Percentiles rank a stretch among this genome's conserved stretches.
phyloP scores from a whole-genome alignment of 306 rosid genomes.

The Albizia julibrissin region DNA sequence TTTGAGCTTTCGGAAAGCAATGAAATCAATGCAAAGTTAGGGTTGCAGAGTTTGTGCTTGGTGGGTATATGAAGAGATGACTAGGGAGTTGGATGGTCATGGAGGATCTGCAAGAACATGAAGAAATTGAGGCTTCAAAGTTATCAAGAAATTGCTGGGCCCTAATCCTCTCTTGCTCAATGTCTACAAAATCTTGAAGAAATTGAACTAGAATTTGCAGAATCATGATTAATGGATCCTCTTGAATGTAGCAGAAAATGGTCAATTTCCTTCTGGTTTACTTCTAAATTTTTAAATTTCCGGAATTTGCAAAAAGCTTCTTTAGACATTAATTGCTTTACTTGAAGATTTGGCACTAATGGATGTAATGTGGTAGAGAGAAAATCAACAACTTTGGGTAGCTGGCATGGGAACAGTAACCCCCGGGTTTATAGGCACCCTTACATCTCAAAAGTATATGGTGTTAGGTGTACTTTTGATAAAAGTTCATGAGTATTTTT shows the following conservation, averaged over 20 bases:
- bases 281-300: background rate
- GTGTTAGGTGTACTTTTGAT: no score
- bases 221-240: constrained; percentile 65
- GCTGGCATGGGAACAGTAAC: no score
- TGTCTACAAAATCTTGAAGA: constrained; percentile 57
- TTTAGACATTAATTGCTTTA: constrained; percentile 43
- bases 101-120: constrained; percentile 66
- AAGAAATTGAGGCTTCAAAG: constrained; percentile 53
- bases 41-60: constrained; percentile 57
- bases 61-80: constrained; percentile 65
- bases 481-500: no score
- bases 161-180: constrained; percentile 53
- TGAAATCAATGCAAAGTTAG: constrained; percentile 42
- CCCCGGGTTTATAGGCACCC: no score
- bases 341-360: constrained; percentile 78
- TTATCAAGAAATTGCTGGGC: constrained; percentile 76
- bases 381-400: constrained; percentile 68
- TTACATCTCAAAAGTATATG: no score
- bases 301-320: constrained; percentile 52
- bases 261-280: constrained; percentile 55
- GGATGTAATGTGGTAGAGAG: constrained; percentile 86
- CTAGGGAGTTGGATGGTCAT: constrained; percentile 67
- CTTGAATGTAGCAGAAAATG: constrained; percentile 57
- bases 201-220: constrained; percentile 80
- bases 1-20: constrained; percentile 35